Evolutionary conservation across 2,329 filamentous ascomycete genomes (phyloP), one percentile per base, ranked within the genome.

Genomic region (Hymenoscyphus linearis): DNA sequence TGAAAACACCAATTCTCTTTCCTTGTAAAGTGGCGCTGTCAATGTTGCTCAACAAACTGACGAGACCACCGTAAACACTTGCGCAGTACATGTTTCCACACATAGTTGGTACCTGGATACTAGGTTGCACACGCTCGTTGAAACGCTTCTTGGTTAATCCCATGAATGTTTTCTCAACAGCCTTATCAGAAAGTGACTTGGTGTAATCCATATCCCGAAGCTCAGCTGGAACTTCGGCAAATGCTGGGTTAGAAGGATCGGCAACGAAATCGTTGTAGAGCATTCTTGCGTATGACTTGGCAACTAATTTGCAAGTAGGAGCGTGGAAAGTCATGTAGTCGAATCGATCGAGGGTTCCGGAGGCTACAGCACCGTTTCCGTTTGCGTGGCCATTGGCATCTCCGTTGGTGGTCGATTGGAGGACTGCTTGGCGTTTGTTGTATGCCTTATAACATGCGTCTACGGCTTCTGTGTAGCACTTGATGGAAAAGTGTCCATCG

Each of bases 81-180:
- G 81, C 83, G 63, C 78, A 81, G 74, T 85, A 85, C 83, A 85
- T 85, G 76, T 85, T 85, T 67, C 71, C 85, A 75, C 87, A 90
- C 75, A 89, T 84, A 66, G 89, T 93, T 67, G 90, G 86, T 37
- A 91, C 87, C 77, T 91, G 83, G 74, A 90, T 87, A 70, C 82
- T 79, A 58, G 89, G 88, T 74, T 82, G 80, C 69, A 95, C 87
- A 70, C 90, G 87, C 77, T 93, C 88, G 73, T 85, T 83, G 78
- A 90, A 93, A 69, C 84, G 85, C 83, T 93, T 93, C 85, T 95
- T 93, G 75, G 88, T 87, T 69, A 93, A 81, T 61, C 74, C 81
- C 87, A 95, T 90, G 76, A 95, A 95, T 65, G 87, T 88, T 85
- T 93, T 95, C 82, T 95, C 90, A 44, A 95, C 83, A 58, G 81